These are phyloP conservation scores for Sporothrix variecibatus DNA, from an alignment of 2,329 filamentous ascomycete species.

Conservation along the genomic window DNA sequence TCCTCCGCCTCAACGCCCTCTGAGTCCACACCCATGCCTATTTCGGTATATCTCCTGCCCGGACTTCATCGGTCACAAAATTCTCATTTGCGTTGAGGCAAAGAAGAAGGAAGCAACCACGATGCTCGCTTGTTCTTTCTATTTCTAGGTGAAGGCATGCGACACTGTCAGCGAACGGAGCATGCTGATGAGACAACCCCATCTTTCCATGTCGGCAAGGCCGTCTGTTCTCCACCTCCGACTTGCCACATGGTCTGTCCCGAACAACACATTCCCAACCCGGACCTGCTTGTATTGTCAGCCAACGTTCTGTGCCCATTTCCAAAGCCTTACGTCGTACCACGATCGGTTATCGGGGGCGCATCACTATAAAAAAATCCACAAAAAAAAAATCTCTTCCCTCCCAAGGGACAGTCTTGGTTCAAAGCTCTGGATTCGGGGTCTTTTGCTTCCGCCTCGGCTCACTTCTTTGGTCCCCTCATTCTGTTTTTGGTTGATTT, in stretches of 20 bases:
- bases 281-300: neutral
- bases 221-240: neutral
- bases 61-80: neutral
- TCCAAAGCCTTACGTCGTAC: too few relatives aligned
- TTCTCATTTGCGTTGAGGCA: neutral
- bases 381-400: too few relatives aligned
- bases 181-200: neutral
- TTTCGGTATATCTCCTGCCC: conserved; percentile 12
- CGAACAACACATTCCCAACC: neutral
- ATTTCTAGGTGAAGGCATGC: neutral
- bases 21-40: neutral
- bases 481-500: neutral
- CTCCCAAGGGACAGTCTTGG: too few relatives aligned
- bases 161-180: neutral
- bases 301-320: neutral
- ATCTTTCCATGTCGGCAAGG: neutral
- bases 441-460: too few relatives aligned
- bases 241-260: neutral
- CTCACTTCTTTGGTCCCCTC: neutral
- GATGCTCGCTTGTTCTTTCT: conserved; percentile 1
- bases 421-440: neutral
- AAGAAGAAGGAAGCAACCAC: neutral
- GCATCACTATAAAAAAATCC: too few relatives aligned
- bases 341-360: neutral
- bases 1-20: neutral